Evolutionary conservation across 495 filamentous ascomycete species (phyloP), one percentile per base, ranked within the genome.

Genomic region (Talaromyces adpressus): DNA sequence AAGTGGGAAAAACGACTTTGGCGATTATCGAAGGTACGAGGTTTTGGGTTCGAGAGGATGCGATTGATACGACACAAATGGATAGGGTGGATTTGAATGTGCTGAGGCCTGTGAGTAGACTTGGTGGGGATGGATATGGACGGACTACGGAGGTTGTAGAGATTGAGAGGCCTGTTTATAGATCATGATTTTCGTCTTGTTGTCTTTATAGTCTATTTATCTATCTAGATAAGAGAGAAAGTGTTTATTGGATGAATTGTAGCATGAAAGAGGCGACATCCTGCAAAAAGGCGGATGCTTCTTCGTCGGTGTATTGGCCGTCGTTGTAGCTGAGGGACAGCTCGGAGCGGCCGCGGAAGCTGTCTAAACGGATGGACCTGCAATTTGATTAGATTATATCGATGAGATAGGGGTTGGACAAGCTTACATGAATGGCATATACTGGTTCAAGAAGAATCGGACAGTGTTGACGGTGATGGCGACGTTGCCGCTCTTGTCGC

Each of bases 11-110:
- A 0, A 84, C 89, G 0, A 87, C 86, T 8, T 29, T 97, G 68
- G 89, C 84, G 14, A 83, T 96, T 57, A 79, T 97, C 8, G 92
- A 98, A 77, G 93, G 93, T 1, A 85, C 89, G 45, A 78, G 86
- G 27, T 97, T 98, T 69, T 96, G 92, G 90, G 91, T 86, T 11
- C 75, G 93, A 54, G 92, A 97, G 70, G 93, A 97, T 77, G 91
- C 91, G 11, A 77, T 97, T 6, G 88, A 95, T 67, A 0, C 51
- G 6, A 84, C 90, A 70, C 87, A 90, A 16, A 83, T 79, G 69
- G 90, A 85, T 63, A 62, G 87, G 27, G 78, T 98, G 36, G 87
- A 94, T 75, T 79, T 90, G 14, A 81, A 79, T 1, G 62, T 90
- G 9, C 68, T 97, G 45, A 84, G 82, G 66, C 94, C 93, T 16